Base-by-base conservation (phyloP, 768 basidiomycete genomes). In the Pisolithus orientalis region DNA sequence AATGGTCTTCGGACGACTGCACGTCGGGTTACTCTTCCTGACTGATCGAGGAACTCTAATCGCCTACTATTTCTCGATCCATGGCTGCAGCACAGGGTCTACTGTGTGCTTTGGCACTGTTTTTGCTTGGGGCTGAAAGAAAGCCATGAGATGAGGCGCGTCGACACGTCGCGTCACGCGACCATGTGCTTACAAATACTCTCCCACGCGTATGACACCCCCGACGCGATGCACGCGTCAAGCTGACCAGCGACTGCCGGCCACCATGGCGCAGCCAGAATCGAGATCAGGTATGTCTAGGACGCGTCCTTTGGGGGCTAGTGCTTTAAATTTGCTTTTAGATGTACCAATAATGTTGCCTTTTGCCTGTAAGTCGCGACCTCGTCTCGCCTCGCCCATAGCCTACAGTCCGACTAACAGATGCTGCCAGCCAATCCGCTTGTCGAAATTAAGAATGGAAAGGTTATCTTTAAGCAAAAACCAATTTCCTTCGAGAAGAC, bases 1-100 rank as follows among this genome's bases (percentile, higher is more conserved):
- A 56, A 99, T 97, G 21, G 94, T 97, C 70, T 91, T 92, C 45
- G 96, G 96, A 47, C 96, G 90, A 66, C 94, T 97, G 64, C 27
- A 45, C 39, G 27, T 27, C 48, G 13, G 29, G 50, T 49, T 53
- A 28, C 38, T 55, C 24, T n/a, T 39, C 44, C 39, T 59, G 44
- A 45, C 43, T 43, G 27, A 27, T 6, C 7, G 11, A 6, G 11
- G 14, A 48, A 44, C n/a, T 39, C 31, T n/a, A 7, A 13, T 32
- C 9, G 71, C 82, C 47, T 39, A 94, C 94, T 98, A 99, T 80
- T 97, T 97, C 72, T 99, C 96, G 0, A 99, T 94, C 96, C 96
- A 99, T 55, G 96, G 93, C 64, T 93, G 90, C 38, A 82, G 66
- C 21, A 73, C 75, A 11, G 82, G 82, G 51, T 83, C 82, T 9